Evolutionary conservation across 2,329 filamentous ascomycete genomes (phyloP), one percentile per base, ranked within the genome.

Genomic region (Zalaria sp.): DNA sequence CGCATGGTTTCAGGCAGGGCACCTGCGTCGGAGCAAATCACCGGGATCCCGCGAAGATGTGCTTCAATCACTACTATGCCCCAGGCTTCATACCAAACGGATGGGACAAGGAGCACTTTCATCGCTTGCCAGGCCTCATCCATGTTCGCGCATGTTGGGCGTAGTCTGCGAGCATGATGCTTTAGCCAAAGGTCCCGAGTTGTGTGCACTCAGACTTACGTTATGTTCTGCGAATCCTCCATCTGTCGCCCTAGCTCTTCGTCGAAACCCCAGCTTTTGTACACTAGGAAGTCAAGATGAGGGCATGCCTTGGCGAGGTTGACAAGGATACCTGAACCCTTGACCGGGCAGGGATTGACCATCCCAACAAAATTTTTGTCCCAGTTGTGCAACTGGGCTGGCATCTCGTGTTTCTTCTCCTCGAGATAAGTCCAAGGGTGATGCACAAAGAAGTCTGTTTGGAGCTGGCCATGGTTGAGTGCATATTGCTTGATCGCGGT

Each of bases 81-180:
- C 48, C 48, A 51, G 2, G 48, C 48, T 40, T 51, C 48, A 31
- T 42, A 42, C 48, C 48, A 51, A 8, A 51, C 39, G 6, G 47
- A 49, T 4, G 48, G 47, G 3, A 51, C 47, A 11, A 49, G 40
- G 5, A 51, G 41, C 4, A 49, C 43, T 32, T 49, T 51, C 36
- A 49, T 48, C 8, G 42, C 36, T 5, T 34, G 18, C 36, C 43
- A 50, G 9, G 38, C 43, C 25, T 47, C 32, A 29, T 50, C 45
- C 47, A 47, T 47, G 37, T 50, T 39, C 4, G 36, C 35, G 10
- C 28, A 35, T 1, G 44, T 41, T n/a, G 38, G 44, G 6, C 38
- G 29, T 3, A 43, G 28, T 7, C 47, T 49, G 4, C 25, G 4
- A 27, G 9, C 25, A 27, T 27, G n/a, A 28, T 27, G 18, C 5